Conservation (phyloP, 208 protist genomes). For the Blechomonas ayalai region DNA sequence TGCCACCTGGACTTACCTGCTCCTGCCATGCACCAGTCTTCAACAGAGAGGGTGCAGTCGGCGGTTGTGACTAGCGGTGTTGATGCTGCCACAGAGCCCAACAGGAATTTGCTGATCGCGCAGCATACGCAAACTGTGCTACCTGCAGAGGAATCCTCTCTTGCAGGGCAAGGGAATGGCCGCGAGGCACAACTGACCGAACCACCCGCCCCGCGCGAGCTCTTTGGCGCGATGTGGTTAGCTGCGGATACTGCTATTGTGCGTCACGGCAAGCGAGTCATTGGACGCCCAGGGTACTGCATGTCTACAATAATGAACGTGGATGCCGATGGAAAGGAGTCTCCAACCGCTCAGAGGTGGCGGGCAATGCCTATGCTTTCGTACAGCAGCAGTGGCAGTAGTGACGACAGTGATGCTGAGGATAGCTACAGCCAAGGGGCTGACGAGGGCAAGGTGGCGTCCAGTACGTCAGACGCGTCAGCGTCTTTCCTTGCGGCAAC, state of each 20-base stretch:
- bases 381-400: conserved; percentile 8
- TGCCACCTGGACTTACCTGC: background rate
- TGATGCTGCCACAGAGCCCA: too few species aligned
- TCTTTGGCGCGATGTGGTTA: conserved; percentile 83
- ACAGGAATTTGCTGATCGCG: too few species aligned
- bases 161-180: conserved; percentile 1
- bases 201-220: conserved; percentile 16
- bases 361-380: conserved; percentile 8
- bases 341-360: background rate
- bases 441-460: too few species aligned
- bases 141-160: background rate
- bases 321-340: background rate
- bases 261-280: conserved; percentile 28
- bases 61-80: too few species aligned
- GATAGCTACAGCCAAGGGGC: too few species aligned
- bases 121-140: too few species aligned
- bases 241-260: conserved; percentile 25
- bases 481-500: too few species aligned
- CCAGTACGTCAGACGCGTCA: too few species aligned
- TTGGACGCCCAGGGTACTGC: conserved; percentile 61
- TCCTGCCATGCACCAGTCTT: too few species aligned
- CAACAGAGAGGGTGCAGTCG: too few species aligned
- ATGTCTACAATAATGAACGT: conserved; percentile 33
- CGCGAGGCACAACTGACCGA: background rate
- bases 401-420: too few species aligned